Percentiles rank a stretch among this genome's conserved stretches.
Conservation (phyloP, 805 yeast genomes). For the Metschnikowia corniflorae region DNA sequence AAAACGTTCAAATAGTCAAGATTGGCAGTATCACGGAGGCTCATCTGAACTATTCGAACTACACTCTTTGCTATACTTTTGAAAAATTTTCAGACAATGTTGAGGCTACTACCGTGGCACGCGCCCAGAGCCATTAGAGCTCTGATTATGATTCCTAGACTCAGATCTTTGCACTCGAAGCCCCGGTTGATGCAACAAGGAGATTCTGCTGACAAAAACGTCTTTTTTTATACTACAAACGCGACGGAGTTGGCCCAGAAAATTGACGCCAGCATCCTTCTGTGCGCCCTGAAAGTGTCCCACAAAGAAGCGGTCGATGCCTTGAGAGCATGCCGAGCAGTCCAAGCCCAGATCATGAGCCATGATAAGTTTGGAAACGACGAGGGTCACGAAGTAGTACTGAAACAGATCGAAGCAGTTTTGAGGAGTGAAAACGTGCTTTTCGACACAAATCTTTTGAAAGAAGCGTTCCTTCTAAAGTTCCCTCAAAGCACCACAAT, state of each 20-base stretch:
- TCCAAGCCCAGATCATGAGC: slow-evolving; percentile 18
- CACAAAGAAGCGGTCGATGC: slow-evolving; percentile 16
- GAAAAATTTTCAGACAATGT: not conserved
- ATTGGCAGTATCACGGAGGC: no score
- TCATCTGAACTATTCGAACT: no score
- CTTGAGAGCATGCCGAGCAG: slow-evolving; percentile 22
- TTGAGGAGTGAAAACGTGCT: slow-evolving; percentile 19
- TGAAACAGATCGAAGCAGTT: slow-evolving; percentile 20
- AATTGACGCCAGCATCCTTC: slow-evolving; percentile 8
- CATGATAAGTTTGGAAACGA: slow-evolving; percentile 25
- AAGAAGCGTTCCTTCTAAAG: slow-evolving; percentile 28
- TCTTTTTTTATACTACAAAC: slow-evolving; percentile 13
- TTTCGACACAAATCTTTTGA: slow-evolving; percentile 26
- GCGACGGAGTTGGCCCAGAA: slow-evolving; percentile 12
- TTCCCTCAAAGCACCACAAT: slow-evolving; percentile 31
- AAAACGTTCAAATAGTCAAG: no score
- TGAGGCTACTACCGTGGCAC: not conserved
- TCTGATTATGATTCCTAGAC: no score
- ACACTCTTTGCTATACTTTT: no score
- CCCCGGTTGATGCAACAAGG: not conserved
- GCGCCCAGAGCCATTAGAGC: no score
- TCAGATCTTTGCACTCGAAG: not conserved
- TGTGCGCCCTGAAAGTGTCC: slow-evolving; percentile 2
- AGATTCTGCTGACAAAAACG: not conserved
- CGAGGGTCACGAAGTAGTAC: slow-evolving; percentile 21